Base-by-base conservation (phyloP, 805 yeast species). In the Candida boidinii region DNA sequence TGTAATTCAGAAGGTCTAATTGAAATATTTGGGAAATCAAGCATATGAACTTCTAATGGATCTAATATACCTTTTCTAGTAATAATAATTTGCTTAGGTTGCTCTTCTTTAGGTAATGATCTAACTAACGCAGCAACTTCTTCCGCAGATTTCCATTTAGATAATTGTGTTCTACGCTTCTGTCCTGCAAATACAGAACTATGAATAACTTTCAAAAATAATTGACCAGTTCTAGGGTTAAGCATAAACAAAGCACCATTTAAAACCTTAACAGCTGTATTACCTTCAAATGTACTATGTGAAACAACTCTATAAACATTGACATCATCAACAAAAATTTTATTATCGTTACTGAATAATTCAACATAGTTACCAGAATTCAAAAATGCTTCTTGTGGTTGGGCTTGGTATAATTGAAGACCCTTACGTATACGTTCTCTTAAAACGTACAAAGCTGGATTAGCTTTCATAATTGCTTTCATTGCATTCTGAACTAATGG, bases 81-180 rank as follows among this genome's bases (percentile, higher is more conserved):
- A 8, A 85, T 88, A 50, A 92, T 82, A 38, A 92, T 62, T 56
- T 88, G 95, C 48, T 82, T 82, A 2, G 98, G 98, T 48, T 87
- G 96, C 56, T 92, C 96, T 48, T 90, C 96, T 34, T 76, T 68
- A 1, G 96, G 96, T 34, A 92, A 60, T 0, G 96, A 84, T 27
- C 96, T 68, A 14, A 92, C 71, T 42, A 92, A 62, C 0, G 95
- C 94, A 12, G 96, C 90, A 16, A 86, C 94, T 56, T 90, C 97
- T 58, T 92, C 99, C 0, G 98, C 97, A 2, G 97, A 79, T 54
- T 90, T 92, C 98, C 98, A 92, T 53, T 92, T 92, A 2, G 97
- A 88, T 42, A 92, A 61, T 51, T 92, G 96, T 19, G 92, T 80
- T 39, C 90, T 67, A 46, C 96, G 79, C 49, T 86, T 88, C 55